A percentile compares a stretch with the other conserved stretches of the same genome.
These are phyloP conservation scores for Podospora comata DNA, from an alignment of 495 filamentous ascomycete genomes.

Conservation along the genomic window DNA sequence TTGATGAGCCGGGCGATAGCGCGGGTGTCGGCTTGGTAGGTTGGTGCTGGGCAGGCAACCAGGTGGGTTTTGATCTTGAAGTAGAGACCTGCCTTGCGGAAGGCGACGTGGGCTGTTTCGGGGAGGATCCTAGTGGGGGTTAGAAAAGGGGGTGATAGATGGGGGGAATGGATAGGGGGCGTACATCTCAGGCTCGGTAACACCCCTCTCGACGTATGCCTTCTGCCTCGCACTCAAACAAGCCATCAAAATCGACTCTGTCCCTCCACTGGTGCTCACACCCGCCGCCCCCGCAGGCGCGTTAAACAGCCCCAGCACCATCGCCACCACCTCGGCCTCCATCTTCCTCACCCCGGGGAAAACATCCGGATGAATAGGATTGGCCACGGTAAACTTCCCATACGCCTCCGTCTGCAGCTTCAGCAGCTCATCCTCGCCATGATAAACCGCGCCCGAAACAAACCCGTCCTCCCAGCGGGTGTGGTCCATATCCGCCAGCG, in stretches of 20 bases:
- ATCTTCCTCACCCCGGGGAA: conserved; percentile 98
- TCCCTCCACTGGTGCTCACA: conserved; percentile 88
- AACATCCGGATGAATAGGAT: conserved; percentile 98
- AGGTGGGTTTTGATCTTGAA: conserved; percentile 92
- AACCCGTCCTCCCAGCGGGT: conserved; percentile 94
- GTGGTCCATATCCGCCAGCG: conserved; percentile 81
- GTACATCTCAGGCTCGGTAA: conserved; percentile 94
- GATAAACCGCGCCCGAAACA: conserved; percentile 95
- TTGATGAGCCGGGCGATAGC: conserved; percentile 84
- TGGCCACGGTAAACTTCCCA: conserved; percentile 88
- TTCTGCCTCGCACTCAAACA: conserved; percentile 85
- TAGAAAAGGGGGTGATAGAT: not conserved
- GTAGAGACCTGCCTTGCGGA: conserved; percentile 91
- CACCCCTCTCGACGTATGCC: conserved; percentile 74
- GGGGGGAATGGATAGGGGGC: conserved; percentile 17
- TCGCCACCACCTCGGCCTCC: conserved; percentile 97
- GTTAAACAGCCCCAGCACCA: conserved; percentile 91
- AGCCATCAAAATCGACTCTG: conserved; percentile 95
- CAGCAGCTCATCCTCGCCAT: conserved; percentile 80
- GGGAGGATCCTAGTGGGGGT: conserved; percentile 71
- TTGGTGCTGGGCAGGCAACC: conserved; percentile 82
- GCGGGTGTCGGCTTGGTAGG: conserved; percentile 75
- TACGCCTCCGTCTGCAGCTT: conserved; percentile 89
- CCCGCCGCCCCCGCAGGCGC: conserved; percentile 80
- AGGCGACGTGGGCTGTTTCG: conserved; percentile 90